These are phyloP conservation scores for Candida chilensis DNA, from an alignment of 805 yeast species.

Conservation along the genomic window DNA sequence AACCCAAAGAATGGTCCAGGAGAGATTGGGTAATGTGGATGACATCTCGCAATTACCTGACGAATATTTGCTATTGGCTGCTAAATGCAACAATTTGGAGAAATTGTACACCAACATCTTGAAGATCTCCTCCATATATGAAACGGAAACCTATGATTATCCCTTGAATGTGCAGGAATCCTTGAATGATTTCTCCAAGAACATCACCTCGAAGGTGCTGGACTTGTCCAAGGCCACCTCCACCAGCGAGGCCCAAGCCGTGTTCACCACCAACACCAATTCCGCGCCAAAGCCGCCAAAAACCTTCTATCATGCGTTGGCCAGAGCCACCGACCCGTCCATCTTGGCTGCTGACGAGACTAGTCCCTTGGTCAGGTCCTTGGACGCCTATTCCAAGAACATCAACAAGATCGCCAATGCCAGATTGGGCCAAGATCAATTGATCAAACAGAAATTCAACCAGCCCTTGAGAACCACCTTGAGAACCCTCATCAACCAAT, in stretches of 20 bases:
- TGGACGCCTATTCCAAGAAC: slow-evolving; percentile 59
- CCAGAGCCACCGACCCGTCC: slow-evolving; percentile 61
- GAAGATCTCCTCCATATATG: slow-evolving; percentile 44
- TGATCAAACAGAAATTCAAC: slow-evolving; percentile 63
- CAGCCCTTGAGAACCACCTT: slow-evolving; percentile 54
- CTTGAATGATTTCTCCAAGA: slow-evolving; percentile 63
- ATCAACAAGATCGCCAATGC: slow-evolving; percentile 75
- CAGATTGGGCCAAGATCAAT: slow-evolving; percentile 72
- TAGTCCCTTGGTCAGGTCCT: slow-evolving; percentile 50
- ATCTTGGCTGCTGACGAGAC: slow-evolving; percentile 31
- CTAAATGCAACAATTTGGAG: slow-evolving; percentile 28
- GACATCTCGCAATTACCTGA: slow-evolving; percentile 75
- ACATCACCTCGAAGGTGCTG: slow-evolving; percentile 52
- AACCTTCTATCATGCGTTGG: slow-evolving; percentile 74
- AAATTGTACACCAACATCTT: slow-evolving; percentile 29
- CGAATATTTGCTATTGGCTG: slow-evolving; percentile 46
- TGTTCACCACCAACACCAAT: slow-evolving; percentile 29
- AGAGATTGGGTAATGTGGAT: slow-evolving; percentile 68
- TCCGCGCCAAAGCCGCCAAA: slow-evolving; percentile 56
- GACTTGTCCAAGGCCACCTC: slow-evolving; percentile 65
- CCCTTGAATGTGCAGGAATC: slow-evolving; percentile 72
- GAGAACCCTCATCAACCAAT: slow-evolving; percentile 49
- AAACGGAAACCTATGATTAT: slow-evolving; percentile 74
- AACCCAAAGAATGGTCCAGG: slow-evolving; percentile 73
- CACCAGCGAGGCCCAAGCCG: slow-evolving; percentile 78